These are phyloP conservation scores for Ceratobasidium sp. DNA, from an alignment of 1,284 basidiomycete species.

Conservation along the genomic window DNA sequence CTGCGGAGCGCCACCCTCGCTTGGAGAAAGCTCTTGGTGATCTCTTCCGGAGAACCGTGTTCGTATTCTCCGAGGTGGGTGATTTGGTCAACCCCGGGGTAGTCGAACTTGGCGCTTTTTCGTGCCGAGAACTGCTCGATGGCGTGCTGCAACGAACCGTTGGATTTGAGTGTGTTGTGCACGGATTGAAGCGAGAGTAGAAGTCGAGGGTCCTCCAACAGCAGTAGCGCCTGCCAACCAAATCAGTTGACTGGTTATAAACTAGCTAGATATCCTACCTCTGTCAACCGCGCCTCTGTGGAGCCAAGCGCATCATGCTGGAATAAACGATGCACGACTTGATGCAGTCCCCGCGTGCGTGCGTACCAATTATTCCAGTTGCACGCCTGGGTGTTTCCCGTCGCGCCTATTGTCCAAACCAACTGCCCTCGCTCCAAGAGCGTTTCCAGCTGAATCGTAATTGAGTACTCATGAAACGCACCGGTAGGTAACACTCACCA, in stretches of 20 bases:
- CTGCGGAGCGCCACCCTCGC: no score
- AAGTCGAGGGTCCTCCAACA: not conserved
- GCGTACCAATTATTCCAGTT: not conserved
- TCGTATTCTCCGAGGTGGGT: no score
- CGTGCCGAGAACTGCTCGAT: not conserved
- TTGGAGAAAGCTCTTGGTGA: no score
- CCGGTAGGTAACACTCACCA: not conserved
- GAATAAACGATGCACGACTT: not conserved
- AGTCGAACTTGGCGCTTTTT: not conserved
- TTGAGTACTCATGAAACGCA: not conserved
- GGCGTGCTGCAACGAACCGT: not conserved
- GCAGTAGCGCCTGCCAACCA: not conserved
- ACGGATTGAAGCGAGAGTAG: not conserved
- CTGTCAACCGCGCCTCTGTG: not conserved
- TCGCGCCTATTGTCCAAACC: not conserved
- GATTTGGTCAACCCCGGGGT: not conserved
- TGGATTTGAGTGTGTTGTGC: not conserved
- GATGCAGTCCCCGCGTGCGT: conserved; percentile 1
- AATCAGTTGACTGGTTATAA: not conserved
- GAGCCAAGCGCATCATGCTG: not conserved
- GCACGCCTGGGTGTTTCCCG: not conserved
- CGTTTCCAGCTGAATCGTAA: not conserved
- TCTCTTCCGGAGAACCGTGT: no score
- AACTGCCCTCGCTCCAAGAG: not conserved
- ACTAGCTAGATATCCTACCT: not conserved